phyloP scores from a whole-genome alignment of 345 rosid species.

The Erysimum cheiranthoides region DNA sequence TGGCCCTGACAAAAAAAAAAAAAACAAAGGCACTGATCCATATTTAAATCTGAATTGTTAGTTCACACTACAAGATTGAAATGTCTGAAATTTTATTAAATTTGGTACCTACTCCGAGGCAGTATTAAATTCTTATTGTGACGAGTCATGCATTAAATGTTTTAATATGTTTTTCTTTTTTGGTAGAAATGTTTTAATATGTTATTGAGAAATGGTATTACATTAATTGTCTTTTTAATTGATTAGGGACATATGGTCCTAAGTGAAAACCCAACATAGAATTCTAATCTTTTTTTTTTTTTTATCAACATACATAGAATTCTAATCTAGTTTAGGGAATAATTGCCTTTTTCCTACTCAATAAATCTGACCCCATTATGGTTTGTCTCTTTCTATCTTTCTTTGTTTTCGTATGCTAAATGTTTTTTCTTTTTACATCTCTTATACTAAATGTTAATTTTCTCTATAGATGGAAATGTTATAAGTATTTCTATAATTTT shows the following conservation, averaged over 20 bases:
- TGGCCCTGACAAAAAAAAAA: no score
- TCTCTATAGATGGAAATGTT: neutral
- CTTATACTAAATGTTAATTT: neutral
- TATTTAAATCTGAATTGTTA: no score
- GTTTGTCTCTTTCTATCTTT: neutral
- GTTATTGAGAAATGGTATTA: no score
- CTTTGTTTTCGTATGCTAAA: neutral
- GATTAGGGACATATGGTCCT: neutral
- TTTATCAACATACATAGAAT: no score
- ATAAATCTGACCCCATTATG: neutral
- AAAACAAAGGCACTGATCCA: no score
- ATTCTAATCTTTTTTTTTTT: neutral
- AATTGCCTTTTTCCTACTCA: neutral
- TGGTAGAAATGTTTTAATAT: no score
- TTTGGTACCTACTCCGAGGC: neutral
- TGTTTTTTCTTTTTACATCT: neutral
- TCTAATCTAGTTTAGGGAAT: neutral
- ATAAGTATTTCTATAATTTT: neutral
- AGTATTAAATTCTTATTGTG: neutral
- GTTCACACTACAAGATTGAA: neutral
- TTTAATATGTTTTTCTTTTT: neutral
- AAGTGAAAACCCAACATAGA: neutral
- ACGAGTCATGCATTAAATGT: neutral
- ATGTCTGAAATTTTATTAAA: neutral
- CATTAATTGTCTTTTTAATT: no score